Evolutionary conservation across 192 early-diverging fungal genomes (phyloP).

Genomic region (Cetraspora pellucida): DNA sequence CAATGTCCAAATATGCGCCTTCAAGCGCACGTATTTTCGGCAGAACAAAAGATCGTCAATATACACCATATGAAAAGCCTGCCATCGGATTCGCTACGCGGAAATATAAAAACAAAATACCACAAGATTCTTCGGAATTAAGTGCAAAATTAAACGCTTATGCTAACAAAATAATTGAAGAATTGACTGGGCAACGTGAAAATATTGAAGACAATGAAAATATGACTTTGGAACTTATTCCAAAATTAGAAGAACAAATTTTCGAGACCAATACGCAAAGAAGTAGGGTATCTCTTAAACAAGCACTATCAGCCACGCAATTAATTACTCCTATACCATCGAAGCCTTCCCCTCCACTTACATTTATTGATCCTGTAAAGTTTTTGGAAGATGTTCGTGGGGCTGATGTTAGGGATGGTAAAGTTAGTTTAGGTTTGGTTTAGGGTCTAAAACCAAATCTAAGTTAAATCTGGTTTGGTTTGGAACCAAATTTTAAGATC

Average conservation of each 20-base stretch:
- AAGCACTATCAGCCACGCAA: neutral
- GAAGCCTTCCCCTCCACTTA: conserved; percentile 13
- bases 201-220: neutral
- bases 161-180: conserved; percentile 7
- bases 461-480: too few relatives aligned
- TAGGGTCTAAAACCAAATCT: too few relatives aligned
- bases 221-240: neutral
- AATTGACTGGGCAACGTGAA: neutral
- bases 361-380: conserved; percentile 19
- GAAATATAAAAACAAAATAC: neutral
- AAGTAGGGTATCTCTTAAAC: conserved; percentile 2
- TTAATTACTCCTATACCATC: neutral
- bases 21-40: neutral
- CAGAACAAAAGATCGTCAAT: conserved; percentile 9
- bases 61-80: conserved; percentile 11
- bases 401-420: neutral
- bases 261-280: neutral
- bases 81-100: neutral
- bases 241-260: neutral
- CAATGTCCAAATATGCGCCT: neutral
- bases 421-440: too few relatives aligned
- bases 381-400: conserved; percentile 11
- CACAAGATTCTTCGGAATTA: neutral
- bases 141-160: conserved; percentile 1
- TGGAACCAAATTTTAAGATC: too few relatives aligned